Evolutionary conservation across 2,329 filamentous ascomycete species (phyloP).

Genomic region (Aspergillus pseudonomiae): DNA sequence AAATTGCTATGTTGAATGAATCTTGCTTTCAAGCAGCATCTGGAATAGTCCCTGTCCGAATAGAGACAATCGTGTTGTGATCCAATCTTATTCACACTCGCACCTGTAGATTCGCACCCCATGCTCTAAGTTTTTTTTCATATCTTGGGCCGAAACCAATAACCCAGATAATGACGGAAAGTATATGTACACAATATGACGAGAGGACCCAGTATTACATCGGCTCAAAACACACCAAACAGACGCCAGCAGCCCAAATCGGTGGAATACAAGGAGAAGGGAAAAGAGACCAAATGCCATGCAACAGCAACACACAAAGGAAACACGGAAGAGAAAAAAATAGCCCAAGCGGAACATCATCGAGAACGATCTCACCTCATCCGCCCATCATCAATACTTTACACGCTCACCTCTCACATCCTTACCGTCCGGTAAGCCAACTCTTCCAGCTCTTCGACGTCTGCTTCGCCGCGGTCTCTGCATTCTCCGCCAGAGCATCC

Average conservation of each 20-base stretch:
- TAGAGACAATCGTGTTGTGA: neutral
- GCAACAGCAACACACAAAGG: conserved; percentile 11
- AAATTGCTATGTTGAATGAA: neutral
- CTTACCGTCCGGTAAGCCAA: conserved; percentile 43
- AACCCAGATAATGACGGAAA: conserved; percentile 12
- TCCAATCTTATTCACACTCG: conserved; percentile 1
- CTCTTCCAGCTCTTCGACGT: conserved; percentile 42
- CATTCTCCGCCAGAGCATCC: conserved; percentile 40
- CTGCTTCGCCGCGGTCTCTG: conserved; percentile 39
- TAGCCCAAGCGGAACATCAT: conserved; percentile 1
- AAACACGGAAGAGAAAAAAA: neutral
- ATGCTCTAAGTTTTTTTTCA: conserved; percentile 13
- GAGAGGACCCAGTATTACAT: conserved; percentile 24
- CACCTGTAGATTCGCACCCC: conserved; percentile 1
- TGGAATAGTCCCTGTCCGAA: neutral
- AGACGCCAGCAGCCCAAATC: conserved; percentile 36
- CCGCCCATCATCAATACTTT: neutral
- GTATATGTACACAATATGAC: conserved; percentile 40
- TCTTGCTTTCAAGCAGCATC: neutral
- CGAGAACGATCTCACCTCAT: neutral
- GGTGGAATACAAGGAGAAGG: conserved; percentile 25
- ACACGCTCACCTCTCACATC: neutral
- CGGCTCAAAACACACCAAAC: conserved; percentile 25
- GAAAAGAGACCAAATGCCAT: conserved; percentile 20
- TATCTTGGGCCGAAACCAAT: conserved; percentile 5